Conservation (phyloP, 257 asterid genomes). For the Solanum habrochaites region DNA sequence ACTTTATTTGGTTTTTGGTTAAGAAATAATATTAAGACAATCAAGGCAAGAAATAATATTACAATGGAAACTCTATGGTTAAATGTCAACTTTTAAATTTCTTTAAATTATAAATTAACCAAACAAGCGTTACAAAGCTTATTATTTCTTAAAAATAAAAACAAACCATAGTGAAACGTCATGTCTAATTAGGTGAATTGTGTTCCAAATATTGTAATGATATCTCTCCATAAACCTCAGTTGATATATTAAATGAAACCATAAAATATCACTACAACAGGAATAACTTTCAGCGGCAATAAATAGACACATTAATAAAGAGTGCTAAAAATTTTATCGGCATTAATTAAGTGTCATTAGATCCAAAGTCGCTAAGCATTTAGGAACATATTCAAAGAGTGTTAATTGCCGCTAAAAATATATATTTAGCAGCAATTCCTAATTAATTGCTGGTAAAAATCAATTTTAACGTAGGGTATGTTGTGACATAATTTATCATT, state of each 20-base stretch:
- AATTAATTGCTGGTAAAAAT: no score
- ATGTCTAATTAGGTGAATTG: neutral
- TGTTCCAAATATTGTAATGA: neutral
- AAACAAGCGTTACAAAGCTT: neutral
- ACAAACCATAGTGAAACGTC: neutral
- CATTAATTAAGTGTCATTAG: no score
- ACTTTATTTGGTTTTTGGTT: neutral
- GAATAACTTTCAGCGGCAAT: no score
- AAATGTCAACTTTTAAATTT: neutral
- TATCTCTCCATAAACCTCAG: neutral
- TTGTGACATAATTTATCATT: no score
- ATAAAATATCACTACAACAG: no score
- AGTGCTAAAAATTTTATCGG: no score
- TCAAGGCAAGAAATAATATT: neutral
- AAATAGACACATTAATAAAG: no score
- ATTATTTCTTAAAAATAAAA: neutral
- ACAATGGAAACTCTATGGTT: neutral
- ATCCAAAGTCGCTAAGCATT: no score
- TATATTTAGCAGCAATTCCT: no score
- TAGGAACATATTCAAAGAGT: no score
- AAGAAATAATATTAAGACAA: neutral
- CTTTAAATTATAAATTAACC: neutral
- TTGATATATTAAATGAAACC: neutral
- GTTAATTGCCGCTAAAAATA: no score
- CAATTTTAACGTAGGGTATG: no score